Evolutionary conservation across 1,284 basidiomycete genomes (phyloP), one percentile per base, ranked within the genome.

Genomic region (Puccinia polysora): DNA sequence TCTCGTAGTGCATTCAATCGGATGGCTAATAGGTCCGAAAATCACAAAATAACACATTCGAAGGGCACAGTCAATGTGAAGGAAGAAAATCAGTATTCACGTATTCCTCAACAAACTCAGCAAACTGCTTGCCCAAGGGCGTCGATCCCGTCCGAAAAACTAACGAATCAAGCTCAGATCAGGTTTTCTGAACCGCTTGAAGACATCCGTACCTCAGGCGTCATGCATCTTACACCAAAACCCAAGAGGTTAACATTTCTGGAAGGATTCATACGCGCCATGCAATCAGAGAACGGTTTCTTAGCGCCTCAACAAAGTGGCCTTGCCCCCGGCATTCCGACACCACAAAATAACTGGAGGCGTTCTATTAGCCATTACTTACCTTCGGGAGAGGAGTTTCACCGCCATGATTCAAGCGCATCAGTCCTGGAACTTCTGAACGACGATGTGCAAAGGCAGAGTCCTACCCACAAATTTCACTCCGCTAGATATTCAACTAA

Each of bases 251-350:
- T 40, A 28, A 71, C 68, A 6, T 60, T 71, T 30, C 14, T 63
- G 45, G 59, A 71, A 30, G 68, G 68, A 14, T 63, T 71, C 32
- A 50, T 71, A n/a, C 68, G 55, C 23, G 68, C 43, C 3, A n/a
- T 71, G 14, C 43, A 71, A 43, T 59, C 67, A 20, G 55, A 69
- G n/a, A 40, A 25, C 34, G 45, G 63, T 18, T 65, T 65, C 43
- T 47, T 65, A 23, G 49, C 45, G 10, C 63, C 49, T 38, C 63
- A 65, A 28, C 47, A 32, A 20, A 53, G 63, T 52, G 32, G 47
- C 2, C 20, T 65, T 32, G 12, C 63, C 7, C 63, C 30, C n/a
- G 47, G 12, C 30, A 47, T 63, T 50, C 30, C 47, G 6, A 32
- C 63, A 18, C n/a, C 45, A 36, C 63, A 65, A 34, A 52, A 32